Base-by-base conservation (phyloP, 208 protist genomes). In the Acanthamoeba lenticulata region DNA sequence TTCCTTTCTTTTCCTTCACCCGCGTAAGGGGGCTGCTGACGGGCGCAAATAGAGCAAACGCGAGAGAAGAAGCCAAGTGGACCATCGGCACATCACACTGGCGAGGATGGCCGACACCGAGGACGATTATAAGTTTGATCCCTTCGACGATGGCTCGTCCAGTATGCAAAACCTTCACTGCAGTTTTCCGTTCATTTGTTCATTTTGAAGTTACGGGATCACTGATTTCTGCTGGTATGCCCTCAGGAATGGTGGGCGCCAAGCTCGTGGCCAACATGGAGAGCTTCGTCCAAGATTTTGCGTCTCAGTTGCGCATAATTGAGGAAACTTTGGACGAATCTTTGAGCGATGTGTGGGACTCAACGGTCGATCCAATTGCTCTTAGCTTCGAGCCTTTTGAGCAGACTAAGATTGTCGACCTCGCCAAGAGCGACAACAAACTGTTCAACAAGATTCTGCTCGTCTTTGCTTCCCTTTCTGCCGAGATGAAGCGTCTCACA, bases 401-500 rank as follows among this genome's bases (percentile, higher is more conserved):
- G 55, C 96, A 97, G 92, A 74, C 92, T 19, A 97, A 83, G 49
- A 32, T 97, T 24, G 47, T 96, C 27, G 96, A 97, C 3, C 94
- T 97, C 11, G 81, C 96, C 29, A 72, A 88, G 34, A 97, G 96
- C 7, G 93, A 96, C 32, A 96, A 97, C 91, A 93, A 97, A 79
- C 67, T 97, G 3, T 95, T 97, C 11, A 96, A 94, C 47, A 97
- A 97, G 85, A 92, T 97, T 1, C 94, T 97, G 47, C 38, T 96
- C 1, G 96, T 96, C 36, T 95, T 96, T 27, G 34, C 94, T 7
- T 93, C 92, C 24, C 34, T 97, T 21, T 83, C 38, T 36, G 44
- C 79, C 13, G 96, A 97, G 52, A 55, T 97, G 27, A 44, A 91
- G 40, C 72, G 93, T 19, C 93, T 97, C n/a, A 88, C 89, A 32